Base-by-base conservation (phyloP, 129 eudicot genomes). In the Pseudognaphalium luteoalbum region DNA sequence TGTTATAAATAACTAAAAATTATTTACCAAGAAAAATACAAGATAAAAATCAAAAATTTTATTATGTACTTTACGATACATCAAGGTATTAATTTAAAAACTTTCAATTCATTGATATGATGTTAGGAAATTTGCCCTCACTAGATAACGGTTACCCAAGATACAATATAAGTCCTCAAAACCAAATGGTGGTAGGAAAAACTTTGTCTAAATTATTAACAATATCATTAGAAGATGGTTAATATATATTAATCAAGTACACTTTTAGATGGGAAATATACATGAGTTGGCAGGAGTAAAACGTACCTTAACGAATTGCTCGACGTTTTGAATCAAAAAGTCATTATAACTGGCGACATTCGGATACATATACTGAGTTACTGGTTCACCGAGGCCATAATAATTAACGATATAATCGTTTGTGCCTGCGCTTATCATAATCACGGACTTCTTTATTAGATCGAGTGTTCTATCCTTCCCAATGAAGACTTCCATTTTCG, bases 381-480 rank as follows among this genome's bases (percentile, higher is more conserved):
- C 51, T 52, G 81, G 79, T 84, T 50, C 67, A 60, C 61, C 83
- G 2, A 75, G n/a, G 6, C 69, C 79, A 71, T 77, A 85, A 82
- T 92, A 92, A 67, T 83, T 90, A 22, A 85, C 51, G 0, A 80
- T 72, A 44, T 81, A 85, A 75, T 92, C 98, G 56, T 92, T 92
- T 42, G 98, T 90, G 7, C 96, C 96, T 0, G 92, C 89, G 33
- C 96, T 90, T 0, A 88, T 16, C 2, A 93, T 6, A 73, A 71
- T 83, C 0, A 70, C 59, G 0, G 95, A 87, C 9, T 82, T 87
- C 7, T 50, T 74, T 10, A 90, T 82, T 60, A 83, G 59, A 15
- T 25, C 59, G 28, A 71, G 20, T 0, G 86, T 74, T 17, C 80
- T 77, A 57, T 88, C 87, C 19, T 65, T 78, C 39, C 96, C 98